Conservation (phyloP, 169 alveolate species). For the Cryptosporidium sp. region DNA sequence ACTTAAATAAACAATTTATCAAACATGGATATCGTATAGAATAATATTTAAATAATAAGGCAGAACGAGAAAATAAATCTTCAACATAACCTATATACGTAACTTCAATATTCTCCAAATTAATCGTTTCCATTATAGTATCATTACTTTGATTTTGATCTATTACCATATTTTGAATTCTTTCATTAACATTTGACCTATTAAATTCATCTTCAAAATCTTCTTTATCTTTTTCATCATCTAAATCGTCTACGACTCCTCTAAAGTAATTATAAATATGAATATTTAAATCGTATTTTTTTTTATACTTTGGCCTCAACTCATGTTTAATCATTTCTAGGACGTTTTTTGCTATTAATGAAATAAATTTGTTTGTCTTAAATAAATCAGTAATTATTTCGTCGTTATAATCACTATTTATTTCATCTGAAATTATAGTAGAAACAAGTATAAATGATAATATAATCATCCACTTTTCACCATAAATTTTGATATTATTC, state of each 20-base stretch:
- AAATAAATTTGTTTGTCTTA: constrained; percentile 1
- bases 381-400: background rate
- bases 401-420: background rate
- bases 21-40: constrained; percentile 36
- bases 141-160: constrained; percentile 6
- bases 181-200: background rate
- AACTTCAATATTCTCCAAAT: background rate
- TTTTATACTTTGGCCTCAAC: background rate
- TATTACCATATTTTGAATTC: background rate
- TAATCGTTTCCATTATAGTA: background rate
- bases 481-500: constrained; percentile 19
- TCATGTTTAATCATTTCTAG: constrained; percentile 1
- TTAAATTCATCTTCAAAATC: background rate
- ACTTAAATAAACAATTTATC: constrained; percentile 3
- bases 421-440: constrained; percentile 6
- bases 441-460: constrained; percentile 8
- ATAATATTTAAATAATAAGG: constrained; percentile 20
- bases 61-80: constrained; percentile 1
- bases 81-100: constrained; percentile 2
- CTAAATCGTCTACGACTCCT: background rate
- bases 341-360: background rate
- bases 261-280: background rate
- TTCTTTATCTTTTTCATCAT: background rate
- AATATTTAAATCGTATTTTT: background rate
- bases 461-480: constrained; percentile 51